Evolutionary conservation across 768 basidiomycete species (phyloP).

Genomic region (Kwoniella sp.): DNA sequence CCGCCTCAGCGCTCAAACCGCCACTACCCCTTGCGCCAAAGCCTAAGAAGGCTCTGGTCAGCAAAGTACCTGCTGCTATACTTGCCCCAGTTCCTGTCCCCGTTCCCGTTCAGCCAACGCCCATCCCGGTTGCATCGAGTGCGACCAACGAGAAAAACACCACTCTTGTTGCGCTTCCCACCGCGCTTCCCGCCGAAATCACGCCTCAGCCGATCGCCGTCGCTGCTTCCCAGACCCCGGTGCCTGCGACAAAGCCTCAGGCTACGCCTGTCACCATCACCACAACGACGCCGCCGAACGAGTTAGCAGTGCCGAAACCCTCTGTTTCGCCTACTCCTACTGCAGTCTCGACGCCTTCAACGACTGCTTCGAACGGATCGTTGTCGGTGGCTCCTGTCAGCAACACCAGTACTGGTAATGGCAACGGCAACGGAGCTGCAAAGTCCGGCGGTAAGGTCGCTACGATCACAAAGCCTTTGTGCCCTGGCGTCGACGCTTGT

Average conservation of each 20-base stretch:
- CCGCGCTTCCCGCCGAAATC: background rate
- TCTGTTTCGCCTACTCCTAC: background rate
- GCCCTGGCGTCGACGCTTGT: slow-evolving; percentile 42
- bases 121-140: slow-evolving; percentile 12
- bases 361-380: background rate
- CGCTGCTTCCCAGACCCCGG: no score
- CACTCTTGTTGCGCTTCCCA: slow-evolving; percentile 12
- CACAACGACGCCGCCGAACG: background rate
- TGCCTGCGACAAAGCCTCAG: no score
- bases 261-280: background rate
- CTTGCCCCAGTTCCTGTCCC: background rate
- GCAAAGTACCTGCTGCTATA: background rate
- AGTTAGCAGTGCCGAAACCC: background rate
- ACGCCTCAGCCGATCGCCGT: background rate
- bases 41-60: background rate
- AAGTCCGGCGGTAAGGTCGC: slow-evolving; percentile 10
- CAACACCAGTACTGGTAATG: background rate
- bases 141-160: slow-evolving; percentile 4
- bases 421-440: background rate
- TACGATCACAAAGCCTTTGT: slow-evolving; percentile 28
- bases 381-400: background rate
- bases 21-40: background rate
- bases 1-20: slow-evolving; percentile 1
- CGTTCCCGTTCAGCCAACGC: slow-evolving; percentile 10
- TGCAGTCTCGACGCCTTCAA: background rate